A percentile compares a stretch with the other conserved stretches of the same genome.
These are phyloP conservation scores for Thalassiosira pacifica DNA, from an alignment of 352 stramenopile genomes.

Conservation along the genomic window DNA sequence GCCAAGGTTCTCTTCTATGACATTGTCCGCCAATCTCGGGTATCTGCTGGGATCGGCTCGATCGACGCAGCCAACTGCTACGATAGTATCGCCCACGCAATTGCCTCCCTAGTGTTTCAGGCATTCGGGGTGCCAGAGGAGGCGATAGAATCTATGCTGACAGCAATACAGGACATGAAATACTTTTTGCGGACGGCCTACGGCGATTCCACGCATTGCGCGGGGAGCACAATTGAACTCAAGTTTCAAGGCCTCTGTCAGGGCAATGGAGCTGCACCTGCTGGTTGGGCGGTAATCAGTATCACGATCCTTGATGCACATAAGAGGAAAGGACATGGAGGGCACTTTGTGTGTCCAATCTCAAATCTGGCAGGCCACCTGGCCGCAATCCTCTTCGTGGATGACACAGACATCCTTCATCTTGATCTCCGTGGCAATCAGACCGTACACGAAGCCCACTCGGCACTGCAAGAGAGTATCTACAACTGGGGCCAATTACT, in stretches of 20 bases:
- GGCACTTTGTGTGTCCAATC: slow-evolving; percentile 29
- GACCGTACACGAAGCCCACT: neutral
- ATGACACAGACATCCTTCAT: slow-evolving; percentile 26
- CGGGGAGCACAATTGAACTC: slow-evolving; percentile 3
- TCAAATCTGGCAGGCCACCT: slow-evolving; percentile 21
- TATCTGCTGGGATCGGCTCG: neutral
- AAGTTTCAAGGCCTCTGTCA: slow-evolving; percentile 44
- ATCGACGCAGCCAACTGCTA: slow-evolving; percentile 33
- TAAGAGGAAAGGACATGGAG: neutral
- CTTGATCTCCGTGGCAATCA: slow-evolving; percentile 15
- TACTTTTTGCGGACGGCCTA: slow-evolving; percentile 39
- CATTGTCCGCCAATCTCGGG: neutral
- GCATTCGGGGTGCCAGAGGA: slow-evolving; percentile 15
- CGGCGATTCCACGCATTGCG: slow-evolving; percentile 34
- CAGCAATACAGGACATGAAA: slow-evolving; percentile 42
- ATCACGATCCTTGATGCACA: slow-evolving; percentile 14
- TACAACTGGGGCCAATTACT: slow-evolving; percentile 19
- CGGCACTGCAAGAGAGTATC: neutral
- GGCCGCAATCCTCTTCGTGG: slow-evolving; percentile 27
- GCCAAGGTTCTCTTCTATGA: slow-evolving; percentile 34
- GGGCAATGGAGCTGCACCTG: slow-evolving; percentile 26
- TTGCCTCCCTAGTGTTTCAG: slow-evolving; percentile 35
- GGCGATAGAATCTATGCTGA: slow-evolving; percentile 9
- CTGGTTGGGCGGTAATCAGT: slow-evolving; percentile 7
- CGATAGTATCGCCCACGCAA: slow-evolving; percentile 18